A percentile compares a stretch with the other conserved stretches of the same genome.
Conservation (phyloP, 2,329 filamentous ascomycete genomes). For the Orbilia oligospora region DNA sequence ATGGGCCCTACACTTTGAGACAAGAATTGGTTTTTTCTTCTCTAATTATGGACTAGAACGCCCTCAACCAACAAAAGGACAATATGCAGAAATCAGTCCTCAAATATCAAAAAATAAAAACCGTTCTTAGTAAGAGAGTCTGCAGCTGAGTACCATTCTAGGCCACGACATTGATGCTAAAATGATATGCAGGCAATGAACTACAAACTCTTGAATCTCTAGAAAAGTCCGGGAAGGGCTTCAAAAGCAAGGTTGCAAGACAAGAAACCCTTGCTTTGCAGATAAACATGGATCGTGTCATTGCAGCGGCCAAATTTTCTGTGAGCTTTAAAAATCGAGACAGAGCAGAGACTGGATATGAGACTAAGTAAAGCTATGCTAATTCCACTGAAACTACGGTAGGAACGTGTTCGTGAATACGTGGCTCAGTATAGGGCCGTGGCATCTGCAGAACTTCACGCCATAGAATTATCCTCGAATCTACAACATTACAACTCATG, state of each 20-base stretch:
- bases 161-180: neutral
- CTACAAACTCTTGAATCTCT: conserved; percentile 50
- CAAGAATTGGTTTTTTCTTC: neutral
- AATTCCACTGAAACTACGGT: neutral
- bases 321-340: conserved; percentile 66
- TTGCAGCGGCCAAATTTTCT: conserved; percentile 71
- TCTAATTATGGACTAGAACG: conserved; percentile 67
- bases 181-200: conserved; percentile 23
- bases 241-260: conserved; percentile 51
- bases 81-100: conserved; percentile 22
- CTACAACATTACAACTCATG: conserved; percentile 72
- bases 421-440: conserved; percentile 77
- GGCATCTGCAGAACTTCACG: conserved; percentile 78
- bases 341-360: too few relatives aligned
- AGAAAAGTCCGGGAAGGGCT: conserved; percentile 36
- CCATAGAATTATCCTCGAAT: conserved; percentile 88
- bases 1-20: neutral
- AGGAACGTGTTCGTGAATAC: conserved; percentile 69
- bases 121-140: conserved; percentile 31
- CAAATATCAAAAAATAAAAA: conserved; percentile 36
- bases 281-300: conserved; percentile 57
- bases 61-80: conserved; percentile 68
- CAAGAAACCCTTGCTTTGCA: conserved; percentile 37
- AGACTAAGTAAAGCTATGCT: neutral
- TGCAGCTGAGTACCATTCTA: neutral